Evolutionary conservation across 2,329 filamentous ascomycete species (phyloP), one percentile per base, ranked within the genome.

Genomic region (Dactylellina parvicollis): DNA sequence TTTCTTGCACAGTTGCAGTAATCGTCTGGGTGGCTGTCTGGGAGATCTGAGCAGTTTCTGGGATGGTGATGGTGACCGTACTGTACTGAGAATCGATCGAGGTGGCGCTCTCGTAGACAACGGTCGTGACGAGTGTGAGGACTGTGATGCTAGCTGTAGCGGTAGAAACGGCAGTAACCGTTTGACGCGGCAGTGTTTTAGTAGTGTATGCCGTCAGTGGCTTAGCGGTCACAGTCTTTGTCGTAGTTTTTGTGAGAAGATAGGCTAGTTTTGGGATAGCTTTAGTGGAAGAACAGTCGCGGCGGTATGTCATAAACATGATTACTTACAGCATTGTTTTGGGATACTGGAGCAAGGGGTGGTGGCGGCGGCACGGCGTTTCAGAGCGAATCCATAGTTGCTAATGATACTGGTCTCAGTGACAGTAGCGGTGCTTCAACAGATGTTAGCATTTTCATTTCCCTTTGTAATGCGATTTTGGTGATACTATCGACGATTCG

Each of bases 191-290:
- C n/a, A 71, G 22, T 9, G 66, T 71, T 26, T 44, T 71, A 22
- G 66, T 71, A 1, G 66, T 62, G 9, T 57, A 40, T 8, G 22
- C 16, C 12, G 66, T 71, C n/a, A 34, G 36, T 12, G 49, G 26
- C n/a, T 18, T 36, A 10, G 56, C 66, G 7, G 56, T 71, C 18
- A 62, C 47, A 1, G 66, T 71, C 20, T 62, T 62, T 7, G 66
- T 71, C 4, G 50, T 62, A 0, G 66, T 62, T 20, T 62, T 62
- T 22, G 57, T 71, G 24, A 71, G 46, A 22, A 71, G 57, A 32
- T 47, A 61, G 16, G 65, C 65, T 70, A 52, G 36, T 9, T 20
- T 55, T 32, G 26, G 28, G 32, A 10, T 8, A 40, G 9, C 22
- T 16, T 22, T 44, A 3, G 4, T 34, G 1, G 8, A 20, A 44